Evolutionary conservation across 805 yeast species (phyloP).

Genomic region (Monosporozyma siamensis): DNA sequence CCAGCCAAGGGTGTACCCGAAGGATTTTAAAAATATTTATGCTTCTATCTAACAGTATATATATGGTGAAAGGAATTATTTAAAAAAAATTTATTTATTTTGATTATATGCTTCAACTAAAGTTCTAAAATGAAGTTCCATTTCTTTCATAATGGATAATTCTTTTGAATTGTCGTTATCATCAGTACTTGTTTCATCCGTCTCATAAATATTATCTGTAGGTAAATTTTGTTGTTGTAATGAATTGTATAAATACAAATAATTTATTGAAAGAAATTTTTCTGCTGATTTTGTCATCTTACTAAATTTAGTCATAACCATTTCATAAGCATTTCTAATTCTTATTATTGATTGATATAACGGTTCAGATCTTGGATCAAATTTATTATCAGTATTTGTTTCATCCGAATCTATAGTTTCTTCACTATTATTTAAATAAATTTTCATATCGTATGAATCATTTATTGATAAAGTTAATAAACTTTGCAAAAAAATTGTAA

Average conservation of each 20-base stretch:
- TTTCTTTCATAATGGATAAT: slow-evolving; percentile 21
- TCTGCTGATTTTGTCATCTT: slow-evolving; percentile 48
- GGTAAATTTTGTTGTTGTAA: slow-evolving; percentile 19
- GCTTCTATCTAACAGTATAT: no score
- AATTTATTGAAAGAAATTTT: slow-evolving; percentile 55
- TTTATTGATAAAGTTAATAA: slow-evolving; percentile 47
- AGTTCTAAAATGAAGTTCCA: slow-evolving; percentile 23
- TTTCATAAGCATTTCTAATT: slow-evolving; percentile 72
- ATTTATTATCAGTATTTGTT: not conserved
- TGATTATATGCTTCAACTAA: slow-evolving; percentile 28
- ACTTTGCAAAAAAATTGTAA: slow-evolving; percentile 64
- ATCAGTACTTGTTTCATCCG: not conserved
- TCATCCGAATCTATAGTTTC: not conserved
- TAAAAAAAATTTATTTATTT: slow-evolving; percentile 1
- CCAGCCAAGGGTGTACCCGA: slow-evolving; percentile 86
- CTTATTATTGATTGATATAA: slow-evolving; percentile 58
- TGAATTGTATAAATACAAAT: slow-evolving; percentile 27
- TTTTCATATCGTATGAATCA: slow-evolving; percentile 10
- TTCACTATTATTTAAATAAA: not conserved
- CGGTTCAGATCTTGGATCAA: slow-evolving; percentile 48
- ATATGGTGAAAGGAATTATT: no score
- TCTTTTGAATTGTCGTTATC: slow-evolving; percentile 1
- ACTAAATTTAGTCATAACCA: slow-evolving; percentile 61
- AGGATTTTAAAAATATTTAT: slow-evolving; percentile 47
- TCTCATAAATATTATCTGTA: slow-evolving; percentile 7